Evolutionary conservation across 192 early-diverging fungal genomes (phyloP).

Genomic region (Coemansia sp.): DNA sequence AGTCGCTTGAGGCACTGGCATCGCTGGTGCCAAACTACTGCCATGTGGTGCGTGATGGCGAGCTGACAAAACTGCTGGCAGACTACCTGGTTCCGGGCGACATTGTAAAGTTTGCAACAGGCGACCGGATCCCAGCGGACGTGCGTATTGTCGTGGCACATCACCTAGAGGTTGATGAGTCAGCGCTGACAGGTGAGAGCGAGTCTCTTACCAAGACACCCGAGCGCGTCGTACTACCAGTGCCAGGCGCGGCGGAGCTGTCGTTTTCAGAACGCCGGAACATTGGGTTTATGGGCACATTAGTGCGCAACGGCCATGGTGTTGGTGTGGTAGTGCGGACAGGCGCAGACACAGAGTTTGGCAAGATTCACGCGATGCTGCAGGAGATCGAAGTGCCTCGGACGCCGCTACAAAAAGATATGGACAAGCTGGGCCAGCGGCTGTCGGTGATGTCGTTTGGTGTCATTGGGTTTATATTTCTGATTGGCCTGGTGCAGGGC

Average conservation of each 20-base stretch:
- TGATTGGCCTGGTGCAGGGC: slow-evolving; percentile 87
- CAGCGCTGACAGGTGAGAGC: slow-evolving; percentile 92
- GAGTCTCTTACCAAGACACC: slow-evolving; percentile 76
- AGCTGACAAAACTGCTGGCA: slow-evolving; percentile 61
- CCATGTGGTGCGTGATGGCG: slow-evolving; percentile 73
- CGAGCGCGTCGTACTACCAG: slow-evolving; percentile 51
- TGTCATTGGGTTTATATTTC: slow-evolving; percentile 70
- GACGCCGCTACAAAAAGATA: slow-evolving; percentile 91
- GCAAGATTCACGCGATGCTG: slow-evolving; percentile 91
- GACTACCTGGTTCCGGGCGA: slow-evolving; percentile 91
- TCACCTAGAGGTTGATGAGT: slow-evolving; percentile 90
- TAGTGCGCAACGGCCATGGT: slow-evolving; percentile 86
- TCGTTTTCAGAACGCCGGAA: slow-evolving; percentile 60
- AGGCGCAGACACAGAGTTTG: slow-evolving; percentile 89
- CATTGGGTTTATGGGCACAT: slow-evolving; percentile 94
- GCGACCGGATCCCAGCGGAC: slow-evolving; percentile 94
- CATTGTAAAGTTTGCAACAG: slow-evolving; percentile 79
- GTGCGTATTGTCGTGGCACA: slow-evolving; percentile 73
- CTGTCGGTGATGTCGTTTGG: slow-evolving; percentile 75
- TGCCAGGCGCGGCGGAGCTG: slow-evolving; percentile 27
- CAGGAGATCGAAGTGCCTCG: slow-evolving; percentile 87
- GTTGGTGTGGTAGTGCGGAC: slow-evolving; percentile 88
- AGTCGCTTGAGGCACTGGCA: slow-evolving; percentile 87
- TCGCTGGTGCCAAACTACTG: slow-evolving; percentile 84
- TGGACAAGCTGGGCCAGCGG: slow-evolving; percentile 78